phyloP scores from a whole-genome alignment of 768 basidiomycete genomes.

The Fibroporia radiculosa region DNA sequence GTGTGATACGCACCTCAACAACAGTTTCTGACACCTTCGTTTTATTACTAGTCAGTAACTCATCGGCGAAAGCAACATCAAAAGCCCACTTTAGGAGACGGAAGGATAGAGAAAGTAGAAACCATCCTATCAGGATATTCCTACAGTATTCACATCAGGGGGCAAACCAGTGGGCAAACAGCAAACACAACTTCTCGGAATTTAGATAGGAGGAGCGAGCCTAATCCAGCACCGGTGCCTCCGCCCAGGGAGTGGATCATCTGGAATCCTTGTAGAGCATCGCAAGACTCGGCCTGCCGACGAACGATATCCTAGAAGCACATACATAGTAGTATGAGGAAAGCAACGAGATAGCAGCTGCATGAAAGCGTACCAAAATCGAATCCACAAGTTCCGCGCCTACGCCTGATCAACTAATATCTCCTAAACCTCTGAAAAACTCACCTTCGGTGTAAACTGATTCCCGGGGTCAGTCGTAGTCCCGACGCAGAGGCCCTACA shows the following conservation, averaged over 20 bases:
- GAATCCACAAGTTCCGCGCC: constrained; percentile 88
- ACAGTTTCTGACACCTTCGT: constrained; percentile 38
- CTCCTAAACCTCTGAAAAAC: constrained; percentile 10
- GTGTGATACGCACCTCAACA: constrained; percentile 38
- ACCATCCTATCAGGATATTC: constrained; percentile 47
- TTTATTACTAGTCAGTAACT: not conserved
- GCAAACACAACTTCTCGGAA: constrained; percentile 56
- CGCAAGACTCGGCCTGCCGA: constrained; percentile 72
- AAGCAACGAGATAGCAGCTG: not conserved
- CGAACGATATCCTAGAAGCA: constrained; percentile 61
- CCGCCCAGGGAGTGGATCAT: constrained; percentile 86
- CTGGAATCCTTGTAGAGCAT: constrained; percentile 88
- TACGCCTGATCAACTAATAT: constrained; percentile 19
- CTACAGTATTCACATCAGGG: constrained; percentile 34
- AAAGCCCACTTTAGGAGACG: constrained; percentile 43
- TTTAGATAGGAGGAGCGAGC: constrained; percentile 73
- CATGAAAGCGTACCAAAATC: constrained; percentile 44
- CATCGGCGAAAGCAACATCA: not conserved
- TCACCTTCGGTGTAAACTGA: constrained; percentile 85
- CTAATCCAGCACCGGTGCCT: constrained; percentile 84
- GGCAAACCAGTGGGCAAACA: constrained; percentile 7
- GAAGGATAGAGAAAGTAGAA: constrained; percentile 45
- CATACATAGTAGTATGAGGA: not conserved
- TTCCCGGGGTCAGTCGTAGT: not conserved
- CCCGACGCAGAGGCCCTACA: constrained; percentile 1